These are phyloP conservation scores for Cyclotella baltica DNA, from an alignment of 108 stramenopile species.

Conservation along the genomic window DNA sequence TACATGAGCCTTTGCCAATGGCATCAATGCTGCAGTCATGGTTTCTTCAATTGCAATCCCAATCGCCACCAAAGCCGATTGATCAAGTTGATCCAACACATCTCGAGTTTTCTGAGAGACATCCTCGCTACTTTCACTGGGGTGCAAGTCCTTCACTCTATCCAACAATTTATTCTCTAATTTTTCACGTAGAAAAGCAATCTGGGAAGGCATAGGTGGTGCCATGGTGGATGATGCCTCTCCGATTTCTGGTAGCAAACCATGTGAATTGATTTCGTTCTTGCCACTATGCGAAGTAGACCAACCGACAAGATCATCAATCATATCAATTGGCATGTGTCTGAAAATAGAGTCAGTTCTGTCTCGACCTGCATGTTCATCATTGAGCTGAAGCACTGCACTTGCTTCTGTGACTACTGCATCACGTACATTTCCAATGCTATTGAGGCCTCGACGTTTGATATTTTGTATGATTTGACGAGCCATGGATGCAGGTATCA, in stretches of 20 bases:
- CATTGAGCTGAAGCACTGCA: background rate
- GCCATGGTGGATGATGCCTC: constrained; percentile 15
- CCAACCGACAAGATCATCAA: constrained; percentile 40
- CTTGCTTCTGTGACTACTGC: background rate
- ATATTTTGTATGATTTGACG: constrained; percentile 10
- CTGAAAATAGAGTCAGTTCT: background rate
- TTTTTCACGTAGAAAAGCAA: constrained; percentile 15
- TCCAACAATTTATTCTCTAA: constrained; percentile 1
- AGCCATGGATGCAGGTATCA: background rate
- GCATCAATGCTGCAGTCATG: constrained; percentile 64
- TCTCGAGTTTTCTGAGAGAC: background rate
- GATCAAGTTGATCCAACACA: constrained; percentile 38
- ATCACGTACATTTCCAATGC: constrained; percentile 1
- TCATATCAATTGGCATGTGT: constrained; percentile 11
- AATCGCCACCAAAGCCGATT: constrained; percentile 63
- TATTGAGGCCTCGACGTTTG: background rate
- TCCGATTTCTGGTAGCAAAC: background rate
- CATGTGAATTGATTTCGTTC: background rate
- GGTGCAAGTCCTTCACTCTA: background rate
- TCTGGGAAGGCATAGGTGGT: constrained; percentile 38
- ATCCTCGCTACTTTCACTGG: background rate
- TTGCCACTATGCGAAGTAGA: constrained; percentile 32
- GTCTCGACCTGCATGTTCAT: background rate
- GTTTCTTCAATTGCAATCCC: constrained; percentile 74
- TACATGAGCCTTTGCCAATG: constrained; percentile 65